These are phyloP conservation scores for Tolypocladium ophioglossoides DNA, from an alignment of 2,329 filamentous ascomycete species.

Conservation along the genomic window DNA sequence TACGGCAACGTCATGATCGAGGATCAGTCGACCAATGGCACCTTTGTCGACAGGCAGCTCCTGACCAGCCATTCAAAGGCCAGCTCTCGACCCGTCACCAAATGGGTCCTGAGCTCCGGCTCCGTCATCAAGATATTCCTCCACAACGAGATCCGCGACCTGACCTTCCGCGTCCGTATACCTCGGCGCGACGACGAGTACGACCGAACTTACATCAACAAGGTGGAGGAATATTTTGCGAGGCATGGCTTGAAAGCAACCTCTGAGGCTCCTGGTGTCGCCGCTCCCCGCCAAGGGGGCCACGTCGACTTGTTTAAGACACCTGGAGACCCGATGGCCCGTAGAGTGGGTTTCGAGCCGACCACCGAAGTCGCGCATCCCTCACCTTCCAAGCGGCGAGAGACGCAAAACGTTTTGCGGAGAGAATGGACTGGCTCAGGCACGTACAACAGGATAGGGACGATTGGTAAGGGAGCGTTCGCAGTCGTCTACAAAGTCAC, in stretches of 20 bases:
- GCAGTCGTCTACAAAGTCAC: constrained; percentile 88
- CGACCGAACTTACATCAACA: constrained; percentile 54
- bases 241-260: constrained; percentile 27
- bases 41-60: constrained; percentile 65
- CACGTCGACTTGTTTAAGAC: constrained; percentile 27
- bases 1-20: constrained; percentile 83
- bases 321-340: constrained; percentile 8
- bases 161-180: constrained; percentile 78
- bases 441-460: constrained; percentile 72
- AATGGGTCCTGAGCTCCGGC: constrained; percentile 59
- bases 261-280: constrained; percentile 31
- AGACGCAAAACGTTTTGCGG: constrained; percentile 21
- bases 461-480: constrained; percentile 89
- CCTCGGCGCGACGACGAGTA: constrained; percentile 62
- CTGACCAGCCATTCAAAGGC: constrained; percentile 37
- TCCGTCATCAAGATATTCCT: constrained; percentile 61
- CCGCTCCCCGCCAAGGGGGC: constrained; percentile 20
- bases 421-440: constrained; percentile 74
- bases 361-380: constrained; percentile 1
- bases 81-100: constrained; percentile 18
- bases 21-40: constrained; percentile 94
- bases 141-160: constrained; percentile 41
- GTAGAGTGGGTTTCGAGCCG: constrained; percentile 2
- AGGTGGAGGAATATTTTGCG: constrained; percentile 56
- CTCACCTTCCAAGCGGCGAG: constrained; percentile 13